phyloP scores from a whole-genome alignment of 2,329 filamentous ascomycete genomes.

The Xenosphaeropsis pyriputrescens region DNA sequence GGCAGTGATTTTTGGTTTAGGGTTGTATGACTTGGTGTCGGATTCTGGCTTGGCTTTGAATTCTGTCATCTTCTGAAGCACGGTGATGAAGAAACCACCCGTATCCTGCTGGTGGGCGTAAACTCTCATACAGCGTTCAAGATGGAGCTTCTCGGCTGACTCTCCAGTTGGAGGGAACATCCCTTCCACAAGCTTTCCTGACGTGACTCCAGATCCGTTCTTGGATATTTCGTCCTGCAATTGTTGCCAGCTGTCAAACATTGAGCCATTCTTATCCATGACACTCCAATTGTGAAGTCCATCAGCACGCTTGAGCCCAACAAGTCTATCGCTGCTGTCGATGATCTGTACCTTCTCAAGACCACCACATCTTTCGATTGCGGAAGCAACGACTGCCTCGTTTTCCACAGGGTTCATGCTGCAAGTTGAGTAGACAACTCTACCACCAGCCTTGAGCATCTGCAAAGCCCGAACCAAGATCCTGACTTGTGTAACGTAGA shows the following conservation, averaged over 20 bases:
- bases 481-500: constrained; percentile 74
- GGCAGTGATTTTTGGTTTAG: constrained; percentile 20
- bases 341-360: constrained; percentile 67
- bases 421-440: constrained; percentile 95
- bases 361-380: constrained; percentile 83
- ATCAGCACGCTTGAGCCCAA: constrained; percentile 58
- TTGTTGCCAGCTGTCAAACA: constrained; percentile 73
- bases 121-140: constrained; percentile 84
- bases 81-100: constrained; percentile 93
- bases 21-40: constrained; percentile 31
- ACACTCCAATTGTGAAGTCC: constrained; percentile 78
- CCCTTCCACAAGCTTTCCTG: constrained; percentile 56
- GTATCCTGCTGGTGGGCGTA: constrained; percentile 95
- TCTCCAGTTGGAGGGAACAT: constrained; percentile 64
- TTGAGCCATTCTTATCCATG: constrained; percentile 70
- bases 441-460: constrained; percentile 88
- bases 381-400: constrained; percentile 77
- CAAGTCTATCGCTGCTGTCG: constrained; percentile 67
- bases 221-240: constrained; percentile 54
- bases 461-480: constrained; percentile 88
- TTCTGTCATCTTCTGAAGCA: constrained; percentile 81
- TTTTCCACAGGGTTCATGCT: constrained; percentile 98
- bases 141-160: constrained; percentile 47
- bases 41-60: constrained; percentile 65
- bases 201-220: constrained; percentile 39